A percentile compares a stretch with the other conserved stretches of the same genome.
Evolutionary conservation across 2,329 filamentous ascomycete species (phyloP).

Genomic region (Hymenoscyphus repandus): DNA sequence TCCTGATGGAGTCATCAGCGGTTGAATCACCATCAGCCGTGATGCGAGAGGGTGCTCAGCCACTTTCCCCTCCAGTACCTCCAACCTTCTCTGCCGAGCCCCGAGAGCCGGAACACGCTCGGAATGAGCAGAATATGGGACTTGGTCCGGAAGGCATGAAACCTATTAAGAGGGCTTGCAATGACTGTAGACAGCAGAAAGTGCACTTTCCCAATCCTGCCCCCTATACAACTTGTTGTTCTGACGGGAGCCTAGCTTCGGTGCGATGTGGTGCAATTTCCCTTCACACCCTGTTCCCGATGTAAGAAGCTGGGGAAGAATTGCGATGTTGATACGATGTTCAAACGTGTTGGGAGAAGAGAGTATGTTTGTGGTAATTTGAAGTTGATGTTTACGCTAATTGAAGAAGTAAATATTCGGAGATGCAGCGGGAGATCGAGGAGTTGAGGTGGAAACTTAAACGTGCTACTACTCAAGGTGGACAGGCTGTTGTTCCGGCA

Average conservation of each 20-base stretch:
- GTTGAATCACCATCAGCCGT: no score
- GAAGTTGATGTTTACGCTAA: not conserved
- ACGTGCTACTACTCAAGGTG: conserved; percentile 41
- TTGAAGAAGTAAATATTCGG: conserved; percentile 51
- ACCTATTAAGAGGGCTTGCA: conserved; percentile 8
- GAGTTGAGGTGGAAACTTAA: conserved; percentile 43
- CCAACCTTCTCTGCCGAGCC: no score
- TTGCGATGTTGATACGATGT: conserved; percentile 5
- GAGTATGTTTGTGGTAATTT: conserved; percentile 3
- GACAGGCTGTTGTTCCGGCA: conserved; percentile 32
- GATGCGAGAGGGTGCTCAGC: no score
- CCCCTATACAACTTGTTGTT: not conserved
- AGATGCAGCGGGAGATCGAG: conserved; percentile 55
- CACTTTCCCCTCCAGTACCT: no score
- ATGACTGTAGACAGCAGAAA: conserved; percentile 9
- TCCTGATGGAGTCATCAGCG: no score
- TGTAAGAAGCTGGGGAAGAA: conserved; percentile 5
- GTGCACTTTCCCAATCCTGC: not conserved
- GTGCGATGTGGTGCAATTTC: conserved; percentile 8
- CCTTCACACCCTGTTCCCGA: conserved; percentile 7
- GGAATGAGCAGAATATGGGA: not conserved
- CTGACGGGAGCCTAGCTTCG: conserved; percentile 1
- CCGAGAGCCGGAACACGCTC: no score
- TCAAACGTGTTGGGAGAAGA: conserved; percentile 62
- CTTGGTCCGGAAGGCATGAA: conserved; percentile 5